Percentiles rank a stretch among this genome's conserved stretches.
Evolutionary conservation across 371 early-diverging fungal species (phyloP).

Genomic region (Rhizopus arrhizus): DNA sequence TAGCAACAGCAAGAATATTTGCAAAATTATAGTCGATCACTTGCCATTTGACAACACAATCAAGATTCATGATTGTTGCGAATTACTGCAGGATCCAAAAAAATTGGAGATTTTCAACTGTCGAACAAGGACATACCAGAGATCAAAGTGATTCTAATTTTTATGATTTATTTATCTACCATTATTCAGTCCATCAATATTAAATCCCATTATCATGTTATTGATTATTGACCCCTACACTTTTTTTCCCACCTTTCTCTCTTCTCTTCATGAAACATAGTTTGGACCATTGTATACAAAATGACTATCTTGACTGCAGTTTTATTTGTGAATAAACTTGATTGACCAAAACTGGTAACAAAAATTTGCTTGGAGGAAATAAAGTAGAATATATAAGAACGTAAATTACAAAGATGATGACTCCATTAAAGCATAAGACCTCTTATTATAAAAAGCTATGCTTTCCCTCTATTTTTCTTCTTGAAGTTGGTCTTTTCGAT

Average conservation of each 20-base stretch:
- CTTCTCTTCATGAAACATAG: constrained; percentile 21
- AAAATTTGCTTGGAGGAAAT: constrained; percentile 21
- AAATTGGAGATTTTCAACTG: constrained; percentile 26
- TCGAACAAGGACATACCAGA: constrained; percentile 25
- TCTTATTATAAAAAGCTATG: constrained; percentile 19
- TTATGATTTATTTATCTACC: constrained; percentile 21
- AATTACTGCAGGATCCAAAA: constrained; percentile 24
- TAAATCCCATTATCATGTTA: constrained; percentile 19
- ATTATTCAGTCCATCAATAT: constrained; percentile 21
- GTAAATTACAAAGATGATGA: constrained; percentile 21
- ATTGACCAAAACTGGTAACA: constrained; percentile 22
- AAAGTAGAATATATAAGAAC: constrained; percentile 21
- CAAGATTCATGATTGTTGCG: constrained; percentile 24
- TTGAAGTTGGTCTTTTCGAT: constrained; percentile 4
- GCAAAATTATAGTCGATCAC: constrained; percentile 22
- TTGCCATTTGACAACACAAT: constrained; percentile 24
- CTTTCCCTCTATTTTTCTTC: constrained; percentile 4
- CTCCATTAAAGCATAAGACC: constrained; percentile 17
- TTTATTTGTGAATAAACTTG: constrained; percentile 22
- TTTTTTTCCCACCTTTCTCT: constrained; percentile 16
- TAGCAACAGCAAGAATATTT: constrained; percentile 17
- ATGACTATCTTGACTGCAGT: constrained; percentile 24
- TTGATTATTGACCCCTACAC: constrained; percentile 22
- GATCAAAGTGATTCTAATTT: constrained; percentile 19
- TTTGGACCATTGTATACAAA: constrained; percentile 21